These are phyloP conservation scores for Peronospora belbahrii DNA, from an alignment of 352 stramenopile genomes.

Conservation along the genomic window DNA sequence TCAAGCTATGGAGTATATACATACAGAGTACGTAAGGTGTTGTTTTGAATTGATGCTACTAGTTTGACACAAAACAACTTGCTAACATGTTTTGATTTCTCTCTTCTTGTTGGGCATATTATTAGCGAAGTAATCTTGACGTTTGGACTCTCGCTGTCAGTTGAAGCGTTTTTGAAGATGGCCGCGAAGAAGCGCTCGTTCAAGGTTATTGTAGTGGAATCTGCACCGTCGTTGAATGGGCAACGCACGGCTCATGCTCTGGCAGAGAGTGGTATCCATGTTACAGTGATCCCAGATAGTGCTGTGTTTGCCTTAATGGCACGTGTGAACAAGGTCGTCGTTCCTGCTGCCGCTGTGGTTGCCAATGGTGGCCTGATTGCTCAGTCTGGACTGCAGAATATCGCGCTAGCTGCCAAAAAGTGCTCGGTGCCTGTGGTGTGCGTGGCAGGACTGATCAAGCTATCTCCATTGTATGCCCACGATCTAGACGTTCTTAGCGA, in stretches of 20 bases:
- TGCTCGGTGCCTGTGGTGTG: constrained; percentile 96
- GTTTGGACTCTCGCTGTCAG: constrained; percentile 89
- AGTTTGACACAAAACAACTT: neutral
- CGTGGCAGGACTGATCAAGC: constrained; percentile 95
- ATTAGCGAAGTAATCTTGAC: constrained; percentile 92
- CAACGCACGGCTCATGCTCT: constrained; percentile 86
- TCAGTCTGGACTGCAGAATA: constrained; percentile 91
- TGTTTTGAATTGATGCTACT: neutral
- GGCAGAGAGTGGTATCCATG: constrained; percentile 87
- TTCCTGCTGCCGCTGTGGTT: constrained; percentile 93
- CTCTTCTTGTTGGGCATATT: neutral
- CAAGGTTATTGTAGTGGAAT: constrained; percentile 93
- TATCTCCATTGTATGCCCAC: constrained; percentile 97
- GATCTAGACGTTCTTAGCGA: constrained; percentile 94
- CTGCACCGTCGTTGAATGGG: constrained; percentile 88
- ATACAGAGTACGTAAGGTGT: constrained; percentile 78
- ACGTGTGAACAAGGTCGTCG: constrained; percentile 95
- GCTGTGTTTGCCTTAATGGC: constrained; percentile 97
- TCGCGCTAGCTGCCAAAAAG: constrained; percentile 92
- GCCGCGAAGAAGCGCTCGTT: constrained; percentile 91
- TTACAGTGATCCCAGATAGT: constrained; percentile 95
- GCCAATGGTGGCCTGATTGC: constrained; percentile 96
- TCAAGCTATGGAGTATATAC: constrained; percentile 94
- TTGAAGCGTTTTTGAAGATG: constrained; percentile 87
- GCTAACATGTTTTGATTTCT: neutral